Base-by-base conservation (phyloP, 78 protist genomes). In the Dictyostelium citrinum region DNA sequence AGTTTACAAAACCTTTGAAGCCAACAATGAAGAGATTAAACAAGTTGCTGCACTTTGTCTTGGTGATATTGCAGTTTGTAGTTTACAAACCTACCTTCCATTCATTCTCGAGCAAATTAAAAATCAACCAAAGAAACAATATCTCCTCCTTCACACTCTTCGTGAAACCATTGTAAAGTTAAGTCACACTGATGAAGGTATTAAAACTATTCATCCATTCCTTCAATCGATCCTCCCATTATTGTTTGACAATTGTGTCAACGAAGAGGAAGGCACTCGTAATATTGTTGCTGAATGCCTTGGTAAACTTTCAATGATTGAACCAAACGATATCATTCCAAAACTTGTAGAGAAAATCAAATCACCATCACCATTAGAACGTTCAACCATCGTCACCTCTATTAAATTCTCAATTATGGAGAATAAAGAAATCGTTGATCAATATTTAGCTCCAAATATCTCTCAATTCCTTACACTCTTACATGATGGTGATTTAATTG, bases 241-340 rank as follows among this genome's bases (percentile, higher is more conserved):
- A 2, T 86, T 98, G 29, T 86, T 95, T 49, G 96, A 71, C 1
- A 70, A 96, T 27, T 82, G 96, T 41, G 98, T 91, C 46, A 16
- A 35, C 33, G 91, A 77, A 51, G 99, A 98, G 41, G 99, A 98
- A 46, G 99, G 99, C 70, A 96, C 95, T n/a, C 97, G 98, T 82
- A 98, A 82, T 43, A 90, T 98, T 20, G 98, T 97, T 31, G 91
- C 98, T 5, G 99, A 98, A 22, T 98, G 99, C 82, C 83, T 98
- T 11, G 99, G 99, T 43, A 91, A 95, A 77, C 91, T 98, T 33
- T 68, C 97, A 17, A 82, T 96, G 33, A 70, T 96, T n/a, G 31
- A 55, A 22, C 98, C 98, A 35, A 79, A 35, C n/a, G 77, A 29
- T 4, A 84, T 96, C 83, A 68, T 97, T 29, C 95, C 96, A 31